Evolutionary conservation across 768 basidiomycete species (phyloP).

Genomic region (Leccinum incarnatum): DNA sequence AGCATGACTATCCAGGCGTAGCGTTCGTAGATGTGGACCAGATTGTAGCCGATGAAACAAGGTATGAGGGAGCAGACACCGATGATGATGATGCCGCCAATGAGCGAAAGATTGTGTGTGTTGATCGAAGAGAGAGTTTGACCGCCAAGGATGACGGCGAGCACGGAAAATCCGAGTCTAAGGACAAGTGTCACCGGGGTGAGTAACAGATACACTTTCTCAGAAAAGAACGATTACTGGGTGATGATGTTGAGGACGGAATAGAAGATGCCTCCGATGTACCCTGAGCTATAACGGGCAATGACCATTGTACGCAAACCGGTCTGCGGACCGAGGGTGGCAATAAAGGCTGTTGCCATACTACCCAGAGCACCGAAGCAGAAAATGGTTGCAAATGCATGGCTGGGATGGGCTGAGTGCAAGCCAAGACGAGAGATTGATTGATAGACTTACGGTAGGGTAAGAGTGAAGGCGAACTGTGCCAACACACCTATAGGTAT

Average conservation of each 20-base stretch:
- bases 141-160: conserved; percentile 52
- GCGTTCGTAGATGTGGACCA: conserved; percentile 49
- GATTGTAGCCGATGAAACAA: conserved; percentile 46
- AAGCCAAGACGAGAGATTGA: background rate
- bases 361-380: conserved; percentile 46
- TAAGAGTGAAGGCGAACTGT: conserved; percentile 47
- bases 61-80: conserved; percentile 41
- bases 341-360: conserved; percentile 46
- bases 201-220: background rate
- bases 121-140: conserved; percentile 49
- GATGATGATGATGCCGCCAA: conserved; percentile 49
- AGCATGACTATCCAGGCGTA: conserved; percentile 52
- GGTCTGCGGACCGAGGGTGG: conserved; percentile 51
- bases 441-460: conserved; percentile 37
- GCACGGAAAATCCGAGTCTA: conserved; percentile 48
- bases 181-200: background rate
- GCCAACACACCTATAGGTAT: conserved; percentile 51
- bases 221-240: conserved; percentile 29
- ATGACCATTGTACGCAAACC: conserved; percentile 57
- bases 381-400: conserved; percentile 43
- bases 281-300: conserved; percentile 47
- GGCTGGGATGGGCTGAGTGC: conserved; percentile 26
- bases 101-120: conserved; percentile 42
- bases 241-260: conserved; percentile 54
- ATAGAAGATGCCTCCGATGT: conserved; percentile 46